Conservation (phyloP, 768 basidiomycete genomes). For the Mycena polygramma region DNA sequence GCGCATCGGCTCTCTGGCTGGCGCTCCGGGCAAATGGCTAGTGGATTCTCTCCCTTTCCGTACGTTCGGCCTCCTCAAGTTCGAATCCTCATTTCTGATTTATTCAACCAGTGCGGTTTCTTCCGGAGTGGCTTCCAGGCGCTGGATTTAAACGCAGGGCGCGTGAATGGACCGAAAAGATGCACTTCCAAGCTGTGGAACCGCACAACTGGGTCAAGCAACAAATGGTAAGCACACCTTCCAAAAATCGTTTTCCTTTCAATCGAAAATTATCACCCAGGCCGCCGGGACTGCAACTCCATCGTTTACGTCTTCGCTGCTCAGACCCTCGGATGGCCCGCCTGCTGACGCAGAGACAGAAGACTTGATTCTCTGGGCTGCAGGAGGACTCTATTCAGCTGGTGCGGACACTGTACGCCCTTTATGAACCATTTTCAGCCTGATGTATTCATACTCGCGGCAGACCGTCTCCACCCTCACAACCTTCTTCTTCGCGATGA, state of each 20-base stretch:
- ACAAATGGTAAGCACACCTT: slow-evolving; percentile 24
- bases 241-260: neutral
- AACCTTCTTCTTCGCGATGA: slow-evolving; percentile 37
- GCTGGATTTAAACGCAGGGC: slow-evolving; percentile 50
- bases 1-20: neutral
- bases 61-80: slow-evolving; percentile 23
- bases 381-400: slow-evolving; percentile 27
- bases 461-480: slow-evolving; percentile 25
- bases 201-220: slow-evolving; percentile 30
- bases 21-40: slow-evolving; percentile 49
- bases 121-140: slow-evolving; percentile 58
- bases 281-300: slow-evolving; percentile 19
- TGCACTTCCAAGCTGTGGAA: slow-evolving; percentile 18
- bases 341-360: slow-evolving; percentile 16
- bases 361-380: slow-evolving; percentile 28
- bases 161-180: slow-evolving; percentile 11
- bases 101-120: slow-evolving; percentile 23
- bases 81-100: neutral
- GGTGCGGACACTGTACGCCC: slow-evolving; percentile 28
- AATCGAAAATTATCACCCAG: neutral
- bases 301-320: slow-evolving; percentile 7
- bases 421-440: neutral
- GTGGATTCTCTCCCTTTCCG: slow-evolving; percentile 51
- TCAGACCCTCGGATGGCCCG: neutral
- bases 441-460: neutral